Evolutionary conservation across 139 green algal species (phyloP), one percentile per base, ranked within the genome.

Genomic region (Pleodorina starrii): DNA sequence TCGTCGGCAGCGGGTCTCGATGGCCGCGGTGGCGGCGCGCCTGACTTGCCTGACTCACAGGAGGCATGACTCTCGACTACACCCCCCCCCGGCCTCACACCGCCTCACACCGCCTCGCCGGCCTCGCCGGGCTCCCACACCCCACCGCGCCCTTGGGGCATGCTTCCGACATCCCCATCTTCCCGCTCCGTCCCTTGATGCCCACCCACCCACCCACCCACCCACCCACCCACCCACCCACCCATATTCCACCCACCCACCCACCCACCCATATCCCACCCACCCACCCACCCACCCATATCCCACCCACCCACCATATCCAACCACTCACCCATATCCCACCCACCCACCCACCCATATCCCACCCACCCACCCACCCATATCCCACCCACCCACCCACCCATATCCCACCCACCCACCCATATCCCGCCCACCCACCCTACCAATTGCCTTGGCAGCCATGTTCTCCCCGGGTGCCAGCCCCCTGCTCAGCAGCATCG

Each of bases 361-460:
- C 54, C 54, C 54, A 4, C 2, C 43, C 75, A 29, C 3, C 77
- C 32, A 42, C 38, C 43, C 54, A 9, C 54, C 54, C 14, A 60
- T 17, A 60, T 27, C 54, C 54, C 54, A 4, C 29, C 54, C 5
- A 32, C 54, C 29, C 29, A 32, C 54, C 54, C 54, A 21, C 14
- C 14, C 51, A 27, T 60, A 60, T 27, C 54, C 29, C 21, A 12
- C 54, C 54, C n/a, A n/a, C 54, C 54, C 29, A 66, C 54, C 50
- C 14, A 60, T 17, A 60, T 17, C 50, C 50, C 50, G 14, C 35
- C 59, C 42, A 50, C 46, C 11, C 6, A 1, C 27, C 79, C 1
- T 54, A 86, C 85, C 97, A 14, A 99, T 98, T 12, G 94, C 95
- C 27, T 94, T 92, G 17, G 92, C 90, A 6, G 95, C 96, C 77